A percentile compares a stretch with the other conserved stretches of the same genome.
Conservation (phyloP, 495 filamentous ascomycete genomes). For the Podospora pseudoanserina region DNA sequence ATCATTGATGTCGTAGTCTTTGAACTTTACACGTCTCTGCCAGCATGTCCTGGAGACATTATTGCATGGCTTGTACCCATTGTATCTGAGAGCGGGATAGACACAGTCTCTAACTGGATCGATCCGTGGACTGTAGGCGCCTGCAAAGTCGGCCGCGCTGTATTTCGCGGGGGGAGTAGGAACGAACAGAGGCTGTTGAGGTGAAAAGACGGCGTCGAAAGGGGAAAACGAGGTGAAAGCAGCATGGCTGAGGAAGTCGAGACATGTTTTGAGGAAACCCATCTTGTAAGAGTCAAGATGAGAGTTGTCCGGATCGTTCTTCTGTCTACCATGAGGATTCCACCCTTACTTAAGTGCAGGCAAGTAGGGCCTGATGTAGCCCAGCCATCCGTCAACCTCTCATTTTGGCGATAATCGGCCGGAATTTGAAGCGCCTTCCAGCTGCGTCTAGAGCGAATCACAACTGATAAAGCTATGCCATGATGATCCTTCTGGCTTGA, state of each 20-base stretch:
- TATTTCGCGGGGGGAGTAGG: background rate
- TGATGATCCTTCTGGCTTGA: background rate
- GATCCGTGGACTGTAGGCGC: background rate
- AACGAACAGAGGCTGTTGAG: background rate
- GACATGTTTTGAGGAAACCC: background rate
- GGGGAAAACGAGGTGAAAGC: background rate
- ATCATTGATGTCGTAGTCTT: background rate
- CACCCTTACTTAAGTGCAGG: background rate
- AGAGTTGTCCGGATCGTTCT: background rate
- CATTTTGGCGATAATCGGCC: background rate
- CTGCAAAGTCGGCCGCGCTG: background rate
- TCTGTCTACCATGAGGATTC: background rate
- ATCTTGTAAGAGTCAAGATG: background rate
- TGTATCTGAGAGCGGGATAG: background rate
- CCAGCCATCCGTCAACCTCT: background rate
- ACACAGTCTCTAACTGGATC: background rate
- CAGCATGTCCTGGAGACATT: background rate
- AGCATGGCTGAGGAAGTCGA: background rate
- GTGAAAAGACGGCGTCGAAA: background rate
- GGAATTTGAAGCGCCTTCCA: background rate
- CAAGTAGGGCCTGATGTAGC: background rate
- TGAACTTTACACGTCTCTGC: background rate
- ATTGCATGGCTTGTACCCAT: background rate
- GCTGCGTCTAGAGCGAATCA: conserved; percentile 1
- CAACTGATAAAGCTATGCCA: background rate